These are phyloP conservation scores for Umbilicaria muhlenbergii DNA, from an alignment of 495 filamentous ascomycete genomes.

Conservation along the genomic window DNA sequence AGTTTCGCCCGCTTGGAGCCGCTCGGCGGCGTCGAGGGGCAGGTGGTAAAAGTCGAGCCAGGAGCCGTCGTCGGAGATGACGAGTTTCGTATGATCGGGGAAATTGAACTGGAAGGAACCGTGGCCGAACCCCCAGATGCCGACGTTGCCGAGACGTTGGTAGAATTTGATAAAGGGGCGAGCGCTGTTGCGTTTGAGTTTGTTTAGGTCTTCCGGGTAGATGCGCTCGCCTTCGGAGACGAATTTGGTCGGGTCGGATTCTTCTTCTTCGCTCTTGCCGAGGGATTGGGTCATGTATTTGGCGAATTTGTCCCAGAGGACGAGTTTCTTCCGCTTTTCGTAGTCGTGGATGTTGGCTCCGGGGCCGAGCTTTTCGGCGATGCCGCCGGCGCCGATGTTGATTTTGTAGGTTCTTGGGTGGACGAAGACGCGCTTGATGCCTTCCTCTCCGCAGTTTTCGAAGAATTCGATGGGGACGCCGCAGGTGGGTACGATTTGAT, in stretches of 20 bases:
- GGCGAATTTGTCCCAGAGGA: conserved; percentile 81
- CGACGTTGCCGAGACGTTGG: conserved; percentile 72
- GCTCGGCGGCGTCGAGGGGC: conserved; percentile 47
- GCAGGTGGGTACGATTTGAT: conserved; percentile 49
- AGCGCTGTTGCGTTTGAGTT: conserved; percentile 9
- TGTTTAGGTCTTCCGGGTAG: conserved; percentile 16
- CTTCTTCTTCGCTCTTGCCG: conserved; percentile 28
- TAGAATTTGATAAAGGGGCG: conserved; percentile 72
- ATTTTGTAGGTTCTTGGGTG: conserved; percentile 43
- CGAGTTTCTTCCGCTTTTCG: conserved; percentile 55
- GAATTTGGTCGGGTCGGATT: conserved; percentile 9
- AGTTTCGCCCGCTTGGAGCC: conserved; percentile 44
- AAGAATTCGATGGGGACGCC: conserved; percentile 61
- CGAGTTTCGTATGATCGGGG: conserved; percentile 90
- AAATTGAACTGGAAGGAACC: conserved; percentile 90
- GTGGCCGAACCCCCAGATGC: conserved; percentile 79
- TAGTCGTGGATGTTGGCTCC: conserved; percentile 45
- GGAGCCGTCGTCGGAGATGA: conserved; percentile 56
- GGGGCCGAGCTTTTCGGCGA: conserved; percentile 32
- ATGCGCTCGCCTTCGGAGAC: conserved; percentile 2
- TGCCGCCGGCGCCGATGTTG: conserved; percentile 32
- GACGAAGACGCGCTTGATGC: conserved; percentile 47
- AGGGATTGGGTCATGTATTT: conserved; percentile 74
- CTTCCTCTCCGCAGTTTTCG: conserved; percentile 52
- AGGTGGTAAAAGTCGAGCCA: conserved; percentile 80